phyloP scores from a whole-genome alignment of 2,329 filamentous ascomycete species.

The Eutypella sp. region DNA sequence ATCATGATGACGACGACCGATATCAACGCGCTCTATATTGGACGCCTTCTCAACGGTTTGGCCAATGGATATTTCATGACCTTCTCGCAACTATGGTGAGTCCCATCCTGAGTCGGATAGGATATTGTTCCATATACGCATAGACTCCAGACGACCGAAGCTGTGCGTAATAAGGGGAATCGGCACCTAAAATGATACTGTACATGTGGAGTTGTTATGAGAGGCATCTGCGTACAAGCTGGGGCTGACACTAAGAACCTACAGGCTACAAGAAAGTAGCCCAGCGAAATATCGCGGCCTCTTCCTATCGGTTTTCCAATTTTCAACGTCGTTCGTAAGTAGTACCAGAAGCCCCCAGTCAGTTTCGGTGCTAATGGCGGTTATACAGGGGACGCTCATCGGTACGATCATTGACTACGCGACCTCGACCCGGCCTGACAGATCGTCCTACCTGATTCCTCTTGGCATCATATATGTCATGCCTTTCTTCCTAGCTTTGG shows the following conservation, averaged over 20 bases:
- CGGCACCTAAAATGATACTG: too few relatives aligned
- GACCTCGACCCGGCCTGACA: slow-evolving; percentile 24
- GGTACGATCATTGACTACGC: slow-evolving; percentile 36
- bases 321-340: slow-evolving; percentile 40
- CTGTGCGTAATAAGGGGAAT: too few relatives aligned
- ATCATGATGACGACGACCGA: slow-evolving; percentile 53
- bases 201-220: neutral
- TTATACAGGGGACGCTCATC: slow-evolving; percentile 35
- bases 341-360: neutral
- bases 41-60: slow-evolving; percentile 49
- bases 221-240: neutral
- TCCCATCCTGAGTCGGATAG: neutral
- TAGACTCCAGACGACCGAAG: too few relatives aligned
- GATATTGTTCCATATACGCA: too few relatives aligned
- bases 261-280: slow-evolving; percentile 36
- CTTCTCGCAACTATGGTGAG: slow-evolving; percentile 37
- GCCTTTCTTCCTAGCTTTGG: slow-evolving; percentile 21
- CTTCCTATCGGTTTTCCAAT: slow-evolving; percentile 42
- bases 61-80: slow-evolving; percentile 56
- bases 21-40: slow-evolving; percentile 50
- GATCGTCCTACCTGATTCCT: slow-evolving; percentile 26
- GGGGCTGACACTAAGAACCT: neutral
- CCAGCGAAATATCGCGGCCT: slow-evolving; percentile 46
- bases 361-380: slow-evolving; percentile 8
- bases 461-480: slow-evolving; percentile 27